Base-by-base conservation (phyloP, 2,329 filamentous ascomycete species). In the Fusarium tuaranense region DNA sequence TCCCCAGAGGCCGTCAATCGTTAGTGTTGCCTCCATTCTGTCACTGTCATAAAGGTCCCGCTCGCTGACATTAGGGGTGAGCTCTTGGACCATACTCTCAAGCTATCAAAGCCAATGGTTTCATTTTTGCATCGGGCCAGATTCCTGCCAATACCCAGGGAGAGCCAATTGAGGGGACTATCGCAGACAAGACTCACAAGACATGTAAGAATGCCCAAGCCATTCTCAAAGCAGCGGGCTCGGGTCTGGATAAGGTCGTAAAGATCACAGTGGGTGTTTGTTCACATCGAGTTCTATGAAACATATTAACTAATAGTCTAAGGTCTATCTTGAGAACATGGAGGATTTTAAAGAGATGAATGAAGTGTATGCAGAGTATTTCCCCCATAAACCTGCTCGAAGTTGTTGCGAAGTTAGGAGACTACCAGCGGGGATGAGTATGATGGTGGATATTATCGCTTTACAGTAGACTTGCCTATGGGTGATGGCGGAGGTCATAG, bases 111-210 rank as follows among this genome's bases (percentile, higher is more conserved):
- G 72, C 72, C 32, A 75, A 75, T 38, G 70, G 89, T 64, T 86
- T 91, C 70, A 87, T 94, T 38, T 94, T 90, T 83, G 88, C 92
- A 77, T 93, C 92, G 0, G 92, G 92, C 69, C 90, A 92, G 76
- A 92, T 94, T 71, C 91, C 92, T 62, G 89, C 89, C 67, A 89
- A 92, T 79, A 84, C 84, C 46, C 75, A 81, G 6, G 90, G 89
- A 67, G 87, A 88, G 67, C 85, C 92, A 55, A 85, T 92, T 71
- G 84, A 89, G 39, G 92, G 92, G 30, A 88, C 84, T 78, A 89
- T 94, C 73, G 87, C 74, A 6, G 72, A 76, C 7, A 76, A 75
- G 55, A 63, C 68, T 5, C 74, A 76, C 25, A 76, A 68, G 58
- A 76, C 73, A 68, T 75, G 74, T n/a, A 72, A 76, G 34, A 93